Percentiles rank a stretch among this genome's conserved stretches.
Evolutionary conservation across 495 filamentous ascomycete genomes (phyloP).

Genomic region (Xylaria flabelliformis): DNA sequence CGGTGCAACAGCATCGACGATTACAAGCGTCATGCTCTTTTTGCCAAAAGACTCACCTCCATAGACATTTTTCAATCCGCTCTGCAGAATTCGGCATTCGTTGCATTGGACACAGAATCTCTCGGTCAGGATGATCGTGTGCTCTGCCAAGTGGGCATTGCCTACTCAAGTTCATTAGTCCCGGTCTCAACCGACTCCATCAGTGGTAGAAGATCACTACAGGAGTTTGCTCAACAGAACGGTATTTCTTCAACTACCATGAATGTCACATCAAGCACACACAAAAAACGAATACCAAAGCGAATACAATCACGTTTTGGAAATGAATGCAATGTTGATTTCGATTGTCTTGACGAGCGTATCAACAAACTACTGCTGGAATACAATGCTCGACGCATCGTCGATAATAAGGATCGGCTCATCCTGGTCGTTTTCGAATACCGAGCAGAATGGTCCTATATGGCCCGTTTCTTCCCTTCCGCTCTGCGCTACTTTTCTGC

Average conservation of each 20-base stretch:
- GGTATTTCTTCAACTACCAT: slow-evolving; percentile 7
- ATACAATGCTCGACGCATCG: background rate
- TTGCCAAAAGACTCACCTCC: background rate
- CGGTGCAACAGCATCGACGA: background rate
- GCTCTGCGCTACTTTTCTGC: slow-evolving; percentile 9
- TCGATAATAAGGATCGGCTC: background rate
- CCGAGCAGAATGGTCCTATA: slow-evolving; percentile 3
- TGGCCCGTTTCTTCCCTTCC: slow-evolving; percentile 2
- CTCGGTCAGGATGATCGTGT: background rate
- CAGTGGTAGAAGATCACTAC: background rate
- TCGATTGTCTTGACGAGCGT: background rate
- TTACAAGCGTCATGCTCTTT: slow-evolving; percentile 1
- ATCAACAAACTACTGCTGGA: background rate
- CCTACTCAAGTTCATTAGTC: background rate
- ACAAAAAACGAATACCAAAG: background rate
- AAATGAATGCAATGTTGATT: background rate
- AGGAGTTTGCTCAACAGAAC: background rate
- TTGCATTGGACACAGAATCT: slow-evolving; percentile 14
- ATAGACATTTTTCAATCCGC: background rate
- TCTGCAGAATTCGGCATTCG: background rate
- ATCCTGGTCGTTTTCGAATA: slow-evolving; percentile 8
- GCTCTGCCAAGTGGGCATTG: slow-evolving; percentile 6
- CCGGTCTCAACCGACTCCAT: background rate
- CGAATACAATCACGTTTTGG: slow-evolving; percentile 3
- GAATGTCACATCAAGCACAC: slow-evolving; percentile 4